Evolutionary conservation across 306 rosid species (phyloP), one percentile per base, ranked within the genome.

Genomic region (Nissolia schottii): DNA sequence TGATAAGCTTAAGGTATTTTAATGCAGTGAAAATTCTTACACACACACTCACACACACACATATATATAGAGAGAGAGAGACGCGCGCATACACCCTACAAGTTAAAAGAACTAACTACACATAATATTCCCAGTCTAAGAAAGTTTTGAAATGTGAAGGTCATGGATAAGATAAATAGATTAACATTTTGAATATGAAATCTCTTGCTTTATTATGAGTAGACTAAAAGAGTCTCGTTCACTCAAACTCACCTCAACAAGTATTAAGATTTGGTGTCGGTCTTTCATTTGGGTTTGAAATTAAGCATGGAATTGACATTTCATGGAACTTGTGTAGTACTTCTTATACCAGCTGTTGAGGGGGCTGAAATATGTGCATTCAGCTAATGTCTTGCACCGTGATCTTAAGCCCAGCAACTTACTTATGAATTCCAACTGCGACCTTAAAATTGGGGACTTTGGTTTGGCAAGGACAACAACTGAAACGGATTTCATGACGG

Each of bases 321-420:
- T 45, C 43, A 13, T 63, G 74, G 37, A 80, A 57, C 57, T 71
- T 71, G n/a, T 76, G 87, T 84, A 83, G 87, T 79, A 83, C 72
- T 79, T 83, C 69, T 65, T 83, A 70, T 83, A 83, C 62, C 87
- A 83, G 81, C 83, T 83, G 69, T 51, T 83, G 28, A 73, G 87
- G 18, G 87, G 87, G 62, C 74, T 83, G 65, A 83, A 79, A 74
- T 83, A 83, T 64, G 83, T 83, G 72, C 87, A 83, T 74, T 83
- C 87, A 0, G 97, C 97, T 71, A 79, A 86, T 57, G 99, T 94
- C 57, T 82, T 94, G 87, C 99, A 94, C 91, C 99, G 99, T 16
- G 99, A 94, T 85, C 96, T 94, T 53, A 94, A 94, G 87, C 99
- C 99, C 9, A 91, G 99, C 56, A 94, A 94, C 79, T 85, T 94